Evolutionary conservation across 495 filamentous ascomycete species (phyloP), one percentile per base, ranked within the genome.

Genomic region (Penicillium diatomitis): DNA sequence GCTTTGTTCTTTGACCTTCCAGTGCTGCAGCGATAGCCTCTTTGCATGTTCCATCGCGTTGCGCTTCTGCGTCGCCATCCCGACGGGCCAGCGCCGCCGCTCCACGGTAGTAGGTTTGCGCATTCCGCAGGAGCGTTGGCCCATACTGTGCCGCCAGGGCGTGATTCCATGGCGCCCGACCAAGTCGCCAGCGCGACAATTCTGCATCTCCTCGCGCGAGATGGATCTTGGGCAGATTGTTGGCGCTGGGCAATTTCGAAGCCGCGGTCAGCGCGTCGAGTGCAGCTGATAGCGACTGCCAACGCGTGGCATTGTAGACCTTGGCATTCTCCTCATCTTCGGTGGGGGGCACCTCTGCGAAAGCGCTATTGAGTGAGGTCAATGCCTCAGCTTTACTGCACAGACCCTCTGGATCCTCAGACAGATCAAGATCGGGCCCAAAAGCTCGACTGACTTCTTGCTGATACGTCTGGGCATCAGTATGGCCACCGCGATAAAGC

Each of bases 61-160:
- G 67, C 53, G 77, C 69, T 8, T 76, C 70, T 4, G 47, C 45
- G 3, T 52, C 63, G 40, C 72, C 63, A 46, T 73, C 67, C 54
- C 65, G 60, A 34, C 67, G 59, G 41, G 71, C 67, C 29, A 81
- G 52, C 33, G 65, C 72, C 39, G 70, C 70, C 1, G 81, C 82
- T 30, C 81, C 81, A 37, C 79, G 70, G 55, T 83, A 87, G 52
- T 79, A 86, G 7, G 80, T 77, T 32, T 76, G 76, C 3, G 83
- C 81, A 54, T 87, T 87, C 35, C 72, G 72, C 20, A 83, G 50
- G 38, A 86, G 68, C 10, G 69, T 72, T 2, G 56, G 55, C 30
- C 62, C 66, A 48, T 76, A 73, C 46, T 76, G 73, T 45, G 67
- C 60, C 4, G 78, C 74, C 45, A 71, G 58, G 32, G 58, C 50